A percentile compares a stretch with the other conserved stretches of the same genome.
Evolutionary conservation across 2,329 filamentous ascomycete species (phyloP).

Genomic region (Aspergillus udagawae): DNA sequence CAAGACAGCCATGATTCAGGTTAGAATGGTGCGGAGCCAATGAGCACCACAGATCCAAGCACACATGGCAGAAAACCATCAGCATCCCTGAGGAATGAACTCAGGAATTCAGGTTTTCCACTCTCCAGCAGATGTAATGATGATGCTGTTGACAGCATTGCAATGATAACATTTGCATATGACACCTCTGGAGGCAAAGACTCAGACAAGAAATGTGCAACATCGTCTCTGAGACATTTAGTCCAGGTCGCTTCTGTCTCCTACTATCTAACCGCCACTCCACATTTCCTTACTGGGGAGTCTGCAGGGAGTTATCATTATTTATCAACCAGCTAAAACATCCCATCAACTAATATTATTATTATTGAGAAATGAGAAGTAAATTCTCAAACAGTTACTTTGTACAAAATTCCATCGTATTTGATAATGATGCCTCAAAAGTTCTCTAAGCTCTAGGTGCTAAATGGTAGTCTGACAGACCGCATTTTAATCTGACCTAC

Average conservation of each 20-base stretch:
- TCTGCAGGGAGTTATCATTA: neutral
- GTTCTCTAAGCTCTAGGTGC: neutral
- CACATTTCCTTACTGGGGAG: neutral
- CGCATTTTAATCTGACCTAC: neutral
- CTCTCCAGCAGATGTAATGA: neutral
- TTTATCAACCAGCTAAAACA: neutral
- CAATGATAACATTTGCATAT: neutral
- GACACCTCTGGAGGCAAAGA: neutral
- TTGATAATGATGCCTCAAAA: neutral
- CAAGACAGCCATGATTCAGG: neutral
- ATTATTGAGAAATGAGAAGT: neutral
- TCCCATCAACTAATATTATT: neutral
- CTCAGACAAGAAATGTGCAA: neutral
- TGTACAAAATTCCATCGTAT: neutral
- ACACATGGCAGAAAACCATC: neutral
- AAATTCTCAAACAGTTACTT: neutral
- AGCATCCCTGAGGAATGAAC: neutral
- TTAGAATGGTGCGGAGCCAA: neutral
- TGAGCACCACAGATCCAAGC: neutral
- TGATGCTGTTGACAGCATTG: neutral
- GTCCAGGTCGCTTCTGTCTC: neutral
- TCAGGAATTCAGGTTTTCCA: neutral
- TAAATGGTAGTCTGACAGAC: neutral
- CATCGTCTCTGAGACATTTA: neutral
- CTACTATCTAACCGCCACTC: neutral